A percentile compares a stretch with the other conserved stretches of the same genome.
Conservation (phyloP, 2,329 filamentous ascomycete species). For the Fusarium papillatum region DNA sequence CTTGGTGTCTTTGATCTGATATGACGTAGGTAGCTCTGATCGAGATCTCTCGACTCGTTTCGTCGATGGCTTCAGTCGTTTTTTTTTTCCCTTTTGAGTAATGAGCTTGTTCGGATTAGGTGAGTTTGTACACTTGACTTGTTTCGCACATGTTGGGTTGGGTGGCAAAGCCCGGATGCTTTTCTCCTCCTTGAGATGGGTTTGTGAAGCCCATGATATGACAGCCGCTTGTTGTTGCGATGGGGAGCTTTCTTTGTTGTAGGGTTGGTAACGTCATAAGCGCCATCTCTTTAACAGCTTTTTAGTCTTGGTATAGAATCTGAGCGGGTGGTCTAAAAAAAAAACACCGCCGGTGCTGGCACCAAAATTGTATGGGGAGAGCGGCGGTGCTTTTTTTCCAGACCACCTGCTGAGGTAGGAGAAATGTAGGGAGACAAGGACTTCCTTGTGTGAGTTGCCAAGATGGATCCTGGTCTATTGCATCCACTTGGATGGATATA, state of each 20-base stretch:
- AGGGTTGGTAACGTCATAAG: not conserved
- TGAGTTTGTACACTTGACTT: not conserved
- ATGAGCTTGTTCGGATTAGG: conserved; percentile 1
- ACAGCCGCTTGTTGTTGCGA: not conserved
- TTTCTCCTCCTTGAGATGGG: conserved; percentile 27
- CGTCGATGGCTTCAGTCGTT: conserved; percentile 9
- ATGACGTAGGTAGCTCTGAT: conserved; percentile 35
- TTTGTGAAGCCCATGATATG: not conserved
- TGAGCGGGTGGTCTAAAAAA: no score
- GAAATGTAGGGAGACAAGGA: not conserved
- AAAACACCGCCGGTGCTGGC: no score
- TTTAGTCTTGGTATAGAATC: not conserved
- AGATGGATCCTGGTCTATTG: not conserved
- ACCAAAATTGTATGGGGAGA: no score
- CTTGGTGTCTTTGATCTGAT: conserved; percentile 14
- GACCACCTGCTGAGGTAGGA: not conserved
- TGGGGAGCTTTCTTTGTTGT: not conserved
- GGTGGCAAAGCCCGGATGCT: conserved; percentile 20
- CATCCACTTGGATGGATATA: not conserved
- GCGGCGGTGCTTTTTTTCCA: no score
- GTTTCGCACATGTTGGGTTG: conserved; percentile 8
- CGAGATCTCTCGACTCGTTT: conserved; percentile 20
- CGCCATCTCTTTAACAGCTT: not conserved
- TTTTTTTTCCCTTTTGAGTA: conserved; percentile 12
- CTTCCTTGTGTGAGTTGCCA: not conserved